Base-by-base conservation (phyloP, 352 stramenopile species). In the Globisporangium acanthophoron region DNA sequence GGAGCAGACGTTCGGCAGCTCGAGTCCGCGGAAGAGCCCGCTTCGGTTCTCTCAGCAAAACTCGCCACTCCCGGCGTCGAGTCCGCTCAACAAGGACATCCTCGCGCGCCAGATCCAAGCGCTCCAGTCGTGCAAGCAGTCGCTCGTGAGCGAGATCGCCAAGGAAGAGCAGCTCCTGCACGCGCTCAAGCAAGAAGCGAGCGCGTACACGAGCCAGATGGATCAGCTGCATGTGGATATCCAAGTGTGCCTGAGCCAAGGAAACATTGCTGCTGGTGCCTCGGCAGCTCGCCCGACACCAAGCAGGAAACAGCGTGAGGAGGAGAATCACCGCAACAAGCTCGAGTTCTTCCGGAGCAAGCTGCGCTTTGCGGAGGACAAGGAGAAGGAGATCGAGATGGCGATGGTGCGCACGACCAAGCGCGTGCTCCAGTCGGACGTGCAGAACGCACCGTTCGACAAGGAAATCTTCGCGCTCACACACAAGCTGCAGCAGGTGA, bases 381-480 rank as follows among this genome's bases (percentile, higher is more conserved):
- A 85, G 43, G 80, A 90, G 53, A 75, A 76, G 21, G 74, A 89
- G 53, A 88, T 92, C 31, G 82, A 92, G 44, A 74, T 65, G 4
- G 73, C 78, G 0, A 86, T 90, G 62, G 76, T 92, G 27, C 68
- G 70, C 11, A 84, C 87, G 65, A 92, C 82, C 6, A 90, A 89
- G 63, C 73, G 78, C 21, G 74, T 88, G 12, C 56, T 92, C 5
- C 66, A 84, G 40, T 65, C 67, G 13, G 76, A 90, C 21, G 44
- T 79, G 39, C 69, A 71, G 27, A 63, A 69, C 41, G 59, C 64
- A 1, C 69, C 73, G 16, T 92, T 92, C 33, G 78, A 90, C 56
- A 88, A 88, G 50, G 82, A 92, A 43, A 89, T 92, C 24, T 89
- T 86, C 58, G 78, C 76, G 11, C 60, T 89, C 37, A 90, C 80